phyloP scores from a whole-genome alignment of 495 filamentous ascomycete genomes.

The Venustampulla echinocandica region DNA sequence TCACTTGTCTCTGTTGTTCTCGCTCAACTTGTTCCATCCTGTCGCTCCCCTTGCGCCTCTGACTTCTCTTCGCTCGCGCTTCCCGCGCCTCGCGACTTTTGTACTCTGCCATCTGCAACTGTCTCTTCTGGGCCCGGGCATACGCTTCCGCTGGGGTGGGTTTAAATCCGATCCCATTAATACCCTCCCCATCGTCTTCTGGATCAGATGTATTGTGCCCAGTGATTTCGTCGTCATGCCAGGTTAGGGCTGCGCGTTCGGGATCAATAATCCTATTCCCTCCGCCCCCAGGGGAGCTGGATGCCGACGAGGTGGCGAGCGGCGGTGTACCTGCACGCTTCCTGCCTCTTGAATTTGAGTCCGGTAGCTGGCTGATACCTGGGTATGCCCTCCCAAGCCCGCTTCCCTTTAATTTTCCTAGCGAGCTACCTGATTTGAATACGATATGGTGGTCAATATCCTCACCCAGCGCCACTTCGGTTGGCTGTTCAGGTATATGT shows the following conservation, averaged over 20 bases:
- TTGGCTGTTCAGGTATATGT: conserved; percentile 23
- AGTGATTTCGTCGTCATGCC: conserved; percentile 80
- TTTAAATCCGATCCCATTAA: conserved; percentile 86
- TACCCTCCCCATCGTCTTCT: conserved; percentile 69
- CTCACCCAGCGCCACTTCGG: conserved; percentile 11
- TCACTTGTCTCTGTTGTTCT: conserved; percentile 14
- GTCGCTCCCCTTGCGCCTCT: conserved; percentile 44
- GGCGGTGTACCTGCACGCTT: conserved; percentile 39
- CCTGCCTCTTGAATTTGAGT: conserved; percentile 32
- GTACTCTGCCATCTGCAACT: conserved; percentile 80
- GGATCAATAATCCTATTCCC: conserved; percentile 37
- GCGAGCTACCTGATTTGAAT: conserved; percentile 10
- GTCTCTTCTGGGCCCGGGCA: conserved; percentile 61
- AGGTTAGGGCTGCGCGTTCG: conserved; percentile 53
- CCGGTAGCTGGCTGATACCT: conserved; percentile 30
- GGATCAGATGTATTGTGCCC: conserved; percentile 67
- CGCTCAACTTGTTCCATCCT: conserved; percentile 11
- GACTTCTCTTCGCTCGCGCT: conserved; percentile 64
- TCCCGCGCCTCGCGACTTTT: conserved; percentile 73
- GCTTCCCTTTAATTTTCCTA: conserved; percentile 12
- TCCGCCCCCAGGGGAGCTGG: not conserved
- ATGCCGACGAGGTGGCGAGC: not conserved
- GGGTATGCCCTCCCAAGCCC: conserved; percentile 28
- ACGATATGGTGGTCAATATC: conserved; percentile 16
- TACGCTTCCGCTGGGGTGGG: conserved; percentile 80